Conservation (phyloP, 306 rosid genomes). For the Dalbergia cultrata region DNA sequence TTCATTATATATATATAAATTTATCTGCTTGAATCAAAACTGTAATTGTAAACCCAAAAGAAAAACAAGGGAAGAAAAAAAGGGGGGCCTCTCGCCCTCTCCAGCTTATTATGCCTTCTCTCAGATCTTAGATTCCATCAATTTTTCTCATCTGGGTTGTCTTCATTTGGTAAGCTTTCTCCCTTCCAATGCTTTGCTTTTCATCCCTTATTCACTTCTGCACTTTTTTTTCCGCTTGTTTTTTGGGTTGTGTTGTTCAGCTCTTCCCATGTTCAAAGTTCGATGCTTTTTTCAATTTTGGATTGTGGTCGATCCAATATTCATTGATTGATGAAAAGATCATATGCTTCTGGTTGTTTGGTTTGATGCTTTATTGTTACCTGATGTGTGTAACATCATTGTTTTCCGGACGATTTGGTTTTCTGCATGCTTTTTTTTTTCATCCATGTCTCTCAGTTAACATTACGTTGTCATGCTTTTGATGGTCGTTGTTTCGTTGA, state of each 20-base stretch:
- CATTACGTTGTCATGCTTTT: slow-evolving; percentile 45
- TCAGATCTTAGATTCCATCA: slow-evolving; percentile 85
- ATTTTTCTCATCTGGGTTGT: slow-evolving; percentile 75
- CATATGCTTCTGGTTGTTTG: slow-evolving; percentile 41
- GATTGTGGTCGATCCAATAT: slow-evolving; percentile 56
- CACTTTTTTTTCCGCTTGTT: neutral
- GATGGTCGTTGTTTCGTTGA: slow-evolving; percentile 46
- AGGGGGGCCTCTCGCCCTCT: slow-evolving; percentile 94
- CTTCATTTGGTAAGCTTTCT: slow-evolving; percentile 65
- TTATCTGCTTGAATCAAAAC: slow-evolving; percentile 60
- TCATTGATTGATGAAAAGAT: slow-evolving; percentile 47
- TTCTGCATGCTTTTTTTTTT: slow-evolving; percentile 39
- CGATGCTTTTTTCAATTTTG: slow-evolving; percentile 41
- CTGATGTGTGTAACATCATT: slow-evolving; percentile 34
- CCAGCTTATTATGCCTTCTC: slow-evolving; percentile 70
- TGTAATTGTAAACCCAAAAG: slow-evolving; percentile 53
- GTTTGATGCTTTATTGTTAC: neutral
- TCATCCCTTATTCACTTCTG: neutral
- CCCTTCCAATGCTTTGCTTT: slow-evolving; percentile 37
- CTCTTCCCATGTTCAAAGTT: slow-evolving; percentile 27
- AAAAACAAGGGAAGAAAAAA: slow-evolving; percentile 36
- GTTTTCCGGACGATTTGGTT: slow-evolving; percentile 48
- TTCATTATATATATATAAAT: slow-evolving; percentile 37
- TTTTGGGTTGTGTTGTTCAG: neutral
- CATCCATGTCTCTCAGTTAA: slow-evolving; percentile 41